phyloP scores from a whole-genome alignment of 2,329 filamentous ascomycete genomes.

The Xylariales sp. region DNA sequence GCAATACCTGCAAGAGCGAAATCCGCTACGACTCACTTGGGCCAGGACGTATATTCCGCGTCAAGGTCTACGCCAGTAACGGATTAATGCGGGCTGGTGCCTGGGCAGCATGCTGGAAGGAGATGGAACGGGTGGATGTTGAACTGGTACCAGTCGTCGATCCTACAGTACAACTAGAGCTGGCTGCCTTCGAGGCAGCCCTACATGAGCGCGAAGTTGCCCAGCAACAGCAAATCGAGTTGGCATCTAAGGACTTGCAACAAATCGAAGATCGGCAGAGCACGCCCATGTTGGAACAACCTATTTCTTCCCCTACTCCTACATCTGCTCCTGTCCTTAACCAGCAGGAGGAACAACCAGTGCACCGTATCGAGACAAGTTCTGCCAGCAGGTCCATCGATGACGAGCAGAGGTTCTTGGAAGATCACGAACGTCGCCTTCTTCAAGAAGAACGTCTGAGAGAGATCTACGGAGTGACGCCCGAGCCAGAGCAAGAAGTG shows the following conservation, averaged over 20 bases:
- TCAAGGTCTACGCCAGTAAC: constrained; percentile 93
- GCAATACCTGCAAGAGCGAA: constrained; percentile 49
- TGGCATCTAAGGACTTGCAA: constrained; percentile 27
- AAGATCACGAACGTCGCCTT: too few relatives aligned
- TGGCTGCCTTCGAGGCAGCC: constrained; percentile 50
- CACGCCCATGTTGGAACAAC: constrained; percentile 13
- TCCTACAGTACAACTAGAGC: constrained; percentile 50
- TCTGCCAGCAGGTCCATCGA: constrained; percentile 6
- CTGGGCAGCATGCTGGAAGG: constrained; percentile 90
- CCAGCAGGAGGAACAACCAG: constrained; percentile 21
- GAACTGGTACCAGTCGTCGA: constrained; percentile 77
- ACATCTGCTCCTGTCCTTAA: constrained; percentile 23
- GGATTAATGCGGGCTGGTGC: constrained; percentile 88
- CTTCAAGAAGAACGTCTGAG: constrained; percentile 10
- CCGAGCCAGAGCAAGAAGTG: constrained; percentile 5
- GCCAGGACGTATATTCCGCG: constrained; percentile 58
- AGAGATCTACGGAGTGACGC: constrained; percentile 8
- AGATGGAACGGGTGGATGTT: constrained; percentile 98
- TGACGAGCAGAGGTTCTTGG: too few relatives aligned
- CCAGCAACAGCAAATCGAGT: constrained; percentile 23
- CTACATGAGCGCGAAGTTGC: constrained; percentile 33
- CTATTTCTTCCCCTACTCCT: too few relatives aligned
- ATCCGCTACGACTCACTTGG: constrained; percentile 52
- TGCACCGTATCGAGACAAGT: constrained; percentile 10
- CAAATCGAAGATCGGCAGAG: constrained; percentile 28